A percentile compares a stretch with the other conserved stretches of the same genome.
phyloP scores from a whole-genome alignment of 371 early-diverging fungal genomes.

The Mucor mucedo region DNA sequence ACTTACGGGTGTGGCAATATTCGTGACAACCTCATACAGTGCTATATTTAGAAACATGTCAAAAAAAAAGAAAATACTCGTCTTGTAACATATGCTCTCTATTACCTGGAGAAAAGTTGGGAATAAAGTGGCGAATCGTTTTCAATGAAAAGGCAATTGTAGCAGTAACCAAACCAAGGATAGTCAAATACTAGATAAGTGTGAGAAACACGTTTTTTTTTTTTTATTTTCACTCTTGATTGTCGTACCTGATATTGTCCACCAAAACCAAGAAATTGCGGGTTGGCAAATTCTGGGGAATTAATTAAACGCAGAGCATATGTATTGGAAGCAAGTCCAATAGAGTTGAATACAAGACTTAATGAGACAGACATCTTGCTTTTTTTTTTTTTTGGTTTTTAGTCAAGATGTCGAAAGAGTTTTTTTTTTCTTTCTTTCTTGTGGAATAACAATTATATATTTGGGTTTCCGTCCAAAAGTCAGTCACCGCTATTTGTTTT shows the following conservation, averaged over 20 bases:
- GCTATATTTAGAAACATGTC: slow-evolving; percentile 7
- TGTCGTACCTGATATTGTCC: slow-evolving; percentile 48
- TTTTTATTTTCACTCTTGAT: background rate
- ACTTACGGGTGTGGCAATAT: slow-evolving; percentile 47
- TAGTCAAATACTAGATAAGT: slow-evolving; percentile 16
- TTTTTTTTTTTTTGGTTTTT: background rate
- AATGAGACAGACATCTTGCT: slow-evolving; percentile 8
- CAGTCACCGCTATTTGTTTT: background rate
- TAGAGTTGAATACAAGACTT: slow-evolving; percentile 30
- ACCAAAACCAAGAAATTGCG: slow-evolving; percentile 46
- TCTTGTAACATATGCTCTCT: background rate
- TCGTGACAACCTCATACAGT: slow-evolving; percentile 32
- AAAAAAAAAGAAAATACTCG: background rate
- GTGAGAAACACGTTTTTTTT: background rate
- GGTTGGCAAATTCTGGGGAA: slow-evolving; percentile 40
- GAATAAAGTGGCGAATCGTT: slow-evolving; percentile 22
- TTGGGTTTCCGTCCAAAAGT: too few species aligned
- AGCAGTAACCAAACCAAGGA: slow-evolving; percentile 24
- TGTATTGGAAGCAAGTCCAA: slow-evolving; percentile 40
- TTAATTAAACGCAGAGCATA: slow-evolving; percentile 36
- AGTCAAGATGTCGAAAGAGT: background rate
- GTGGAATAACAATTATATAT: background rate
- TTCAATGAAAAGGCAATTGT: slow-evolving; percentile 27
- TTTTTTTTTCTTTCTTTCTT: background rate
- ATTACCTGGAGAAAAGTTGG: slow-evolving; percentile 27